Evolutionary conservation across 2,329 filamentous ascomycete genomes (phyloP).

Genomic region (Akanthomyces lecanii): DNA sequence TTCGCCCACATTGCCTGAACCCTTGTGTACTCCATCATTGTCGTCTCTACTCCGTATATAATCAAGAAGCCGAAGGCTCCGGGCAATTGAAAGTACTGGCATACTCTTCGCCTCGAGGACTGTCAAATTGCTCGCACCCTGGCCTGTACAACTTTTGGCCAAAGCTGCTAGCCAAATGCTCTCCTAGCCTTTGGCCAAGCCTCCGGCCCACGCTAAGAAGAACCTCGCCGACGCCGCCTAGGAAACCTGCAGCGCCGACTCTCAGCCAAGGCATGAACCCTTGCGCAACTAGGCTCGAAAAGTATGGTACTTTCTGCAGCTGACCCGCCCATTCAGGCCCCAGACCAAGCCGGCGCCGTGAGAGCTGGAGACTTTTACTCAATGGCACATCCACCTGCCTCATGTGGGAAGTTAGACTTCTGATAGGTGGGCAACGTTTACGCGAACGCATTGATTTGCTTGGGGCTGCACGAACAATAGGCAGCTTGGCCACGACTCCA

Average conservation of each 20-base stretch:
- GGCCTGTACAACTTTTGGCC: background rate
- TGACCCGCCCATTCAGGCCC: conserved; percentile 18
- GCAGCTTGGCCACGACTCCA: background rate
- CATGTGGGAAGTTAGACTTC: conserved; percentile 24
- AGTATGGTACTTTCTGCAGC: conserved; percentile 17
- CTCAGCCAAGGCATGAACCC: conserved; percentile 8
- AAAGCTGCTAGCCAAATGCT: background rate
- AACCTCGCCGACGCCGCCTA: conserved; percentile 1
- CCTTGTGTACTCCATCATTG: background rate
- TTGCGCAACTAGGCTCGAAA: conserved; percentile 11
- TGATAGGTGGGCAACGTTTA: conserved; percentile 26
- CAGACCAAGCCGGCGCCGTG: conserved; percentile 3
- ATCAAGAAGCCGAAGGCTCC: background rate
- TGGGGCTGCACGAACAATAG: background rate
- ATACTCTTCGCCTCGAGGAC: too few species aligned
- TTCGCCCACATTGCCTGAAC: background rate
- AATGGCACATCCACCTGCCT: conserved; percentile 24
- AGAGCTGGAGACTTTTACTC: conserved; percentile 6
- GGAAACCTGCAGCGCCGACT: background rate
- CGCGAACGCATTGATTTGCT: background rate
- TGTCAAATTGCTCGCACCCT: background rate
- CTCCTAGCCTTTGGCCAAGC: background rate
- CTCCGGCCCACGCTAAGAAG: background rate
- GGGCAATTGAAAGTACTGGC: background rate
- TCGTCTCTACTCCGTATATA: too few species aligned